Base-by-base conservation (phyloP, 2,329 filamentous ascomycete genomes). In the Neonectria ditissima region DNA sequence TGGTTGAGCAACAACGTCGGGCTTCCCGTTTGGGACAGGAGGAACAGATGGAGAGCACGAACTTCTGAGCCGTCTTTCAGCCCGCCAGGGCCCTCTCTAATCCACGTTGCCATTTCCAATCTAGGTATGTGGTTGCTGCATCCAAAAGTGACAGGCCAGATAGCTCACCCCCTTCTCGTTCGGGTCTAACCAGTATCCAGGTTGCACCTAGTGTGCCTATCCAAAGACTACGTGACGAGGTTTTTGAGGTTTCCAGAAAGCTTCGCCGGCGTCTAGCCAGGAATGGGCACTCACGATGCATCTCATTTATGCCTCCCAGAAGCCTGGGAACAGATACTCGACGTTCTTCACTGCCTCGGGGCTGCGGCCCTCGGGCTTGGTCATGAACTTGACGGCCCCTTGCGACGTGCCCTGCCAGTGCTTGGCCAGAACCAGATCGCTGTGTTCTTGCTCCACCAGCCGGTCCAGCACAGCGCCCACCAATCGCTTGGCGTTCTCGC, bases 401-500 rank as follows among this genome's bases (percentile, higher is more conserved):
- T 91, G 91, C 64, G 90, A 89, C 37, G 87, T 85, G 14, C 92
- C 93, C 74, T 89, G 90, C 76, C 93, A 87, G 79, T 97, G 93
- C 84, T 91, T 95, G 24, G 91, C 96, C 65, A 86, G 81, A 43
- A 97, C 89, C 60, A 96, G 79, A 62, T 95, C 90, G 58, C 79
- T 82, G 79, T 97, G 88, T 76, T 95, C 91, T 63, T 92, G 86
- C 76, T 92, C 90, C 73, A 88, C 89, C 72, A 98, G 84, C 80
- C 94, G 91, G 79, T 98, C 93, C 59, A 99, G 83, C 47, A 98
- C 94, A 32, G 92, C 93, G 37, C 89, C 92, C 34, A 99, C 90
- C 60, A 98, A 90, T 55, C 89, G 85, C 78, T 91, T 91, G 34
- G 96, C 96, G 75, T 98, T 99, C 76, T 91, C 86, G 55, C 92